These are phyloP conservation scores for Hyphodiscus hymeniophilus DNA, from an alignment of 495 filamentous ascomycete species.

Conservation along the genomic window DNA sequence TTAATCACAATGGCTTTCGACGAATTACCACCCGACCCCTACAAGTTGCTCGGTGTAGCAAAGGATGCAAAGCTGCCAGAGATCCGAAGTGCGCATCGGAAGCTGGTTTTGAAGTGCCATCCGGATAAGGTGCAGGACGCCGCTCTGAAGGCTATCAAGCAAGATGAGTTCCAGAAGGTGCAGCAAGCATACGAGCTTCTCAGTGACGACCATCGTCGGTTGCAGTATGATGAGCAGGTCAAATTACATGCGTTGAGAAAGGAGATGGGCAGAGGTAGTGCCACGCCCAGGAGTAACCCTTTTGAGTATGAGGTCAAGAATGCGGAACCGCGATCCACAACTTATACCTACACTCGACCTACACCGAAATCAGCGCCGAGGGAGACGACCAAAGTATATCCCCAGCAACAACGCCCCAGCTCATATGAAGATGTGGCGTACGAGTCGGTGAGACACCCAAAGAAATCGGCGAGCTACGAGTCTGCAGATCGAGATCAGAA, in stretches of 20 bases:
- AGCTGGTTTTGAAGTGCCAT: slow-evolving; percentile 87
- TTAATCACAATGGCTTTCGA: slow-evolving; percentile 46
- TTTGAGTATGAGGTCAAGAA: slow-evolving; percentile 22
- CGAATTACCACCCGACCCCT: slow-evolving; percentile 68
- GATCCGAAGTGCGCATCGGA: slow-evolving; percentile 79
- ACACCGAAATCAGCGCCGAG: neutral
- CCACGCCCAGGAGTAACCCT: slow-evolving; percentile 15
- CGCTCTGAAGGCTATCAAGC: slow-evolving; percentile 55
- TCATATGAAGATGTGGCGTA: slow-evolving; percentile 35
- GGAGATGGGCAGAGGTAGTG: slow-evolving; percentile 27
- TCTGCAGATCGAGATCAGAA: slow-evolving; percentile 22
- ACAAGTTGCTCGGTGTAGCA: slow-evolving; percentile 68
- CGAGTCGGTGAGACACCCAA: slow-evolving; percentile 27
- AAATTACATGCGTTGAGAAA: slow-evolving; percentile 49
- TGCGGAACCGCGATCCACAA: slow-evolving; percentile 16
- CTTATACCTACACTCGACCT: slow-evolving; percentile 7
- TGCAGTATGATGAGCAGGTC: slow-evolving; percentile 70
- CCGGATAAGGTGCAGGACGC: slow-evolving; percentile 90
- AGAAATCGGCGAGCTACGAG: slow-evolving; percentile 36
- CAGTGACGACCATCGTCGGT: slow-evolving; percentile 63
- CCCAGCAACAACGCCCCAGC: slow-evolving; percentile 10
- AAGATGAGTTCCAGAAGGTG: slow-evolving; percentile 84
- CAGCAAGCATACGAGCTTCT: slow-evolving; percentile 91
- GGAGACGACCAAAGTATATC: neutral
- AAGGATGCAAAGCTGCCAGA: slow-evolving; percentile 63